Base-by-base conservation (phyloP, 257 asterid genomes). In the Plantago elongata region DNA sequence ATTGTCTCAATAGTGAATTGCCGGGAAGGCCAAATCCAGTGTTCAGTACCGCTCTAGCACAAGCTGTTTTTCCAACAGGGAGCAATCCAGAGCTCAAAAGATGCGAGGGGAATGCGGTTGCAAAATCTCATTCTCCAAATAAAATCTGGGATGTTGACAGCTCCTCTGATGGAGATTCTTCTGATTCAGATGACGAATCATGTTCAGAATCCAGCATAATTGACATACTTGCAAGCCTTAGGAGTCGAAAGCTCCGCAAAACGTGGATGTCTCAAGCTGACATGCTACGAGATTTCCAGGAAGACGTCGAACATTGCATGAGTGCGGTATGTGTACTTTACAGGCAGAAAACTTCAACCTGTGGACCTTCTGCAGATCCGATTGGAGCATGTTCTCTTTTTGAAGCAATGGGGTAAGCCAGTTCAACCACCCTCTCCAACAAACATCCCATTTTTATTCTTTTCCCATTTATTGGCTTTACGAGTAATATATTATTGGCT, bases 251-350 rank as follows among this genome's bases (percentile, higher is more conserved):
- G 45, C 37, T 7, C 42, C 0, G 40, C 40, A 30, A 22, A 55
- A 51, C 18, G 18, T 59, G 59, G 63, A 56, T 7, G 60, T 47
- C 8, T 27, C 63, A 47, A 61, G 67, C 54, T 60, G 42, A 54
- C 7, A 55, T 69, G 63, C 57, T 63, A 43, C 17, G 40, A 13
- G 68, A 71, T 45, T 67, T 77, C 30, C 48, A 61, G 46, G 43
- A 67, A 22, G 77, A 77, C 42, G 52, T 37, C 9, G 74, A 67
- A 45, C 65, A 70, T 62, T 60, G 69, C 64, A 34, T 66, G 77
- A 63, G 56, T 12, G 79, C 67, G 0, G 70, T 77, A 3, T 77
- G 77, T 45, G 72, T 71, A 58, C 76, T 77, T 51, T 64, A 77
- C 55, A 45, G 76, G 58, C 63, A 61, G 43, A 58, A 69, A 9